A percentile compares a stretch with the other conserved stretches of the same genome.
These are phyloP conservation scores for Curvularia sp. DNA, from an alignment of 2,329 filamentous ascomycete species.

Conservation along the genomic window DNA sequence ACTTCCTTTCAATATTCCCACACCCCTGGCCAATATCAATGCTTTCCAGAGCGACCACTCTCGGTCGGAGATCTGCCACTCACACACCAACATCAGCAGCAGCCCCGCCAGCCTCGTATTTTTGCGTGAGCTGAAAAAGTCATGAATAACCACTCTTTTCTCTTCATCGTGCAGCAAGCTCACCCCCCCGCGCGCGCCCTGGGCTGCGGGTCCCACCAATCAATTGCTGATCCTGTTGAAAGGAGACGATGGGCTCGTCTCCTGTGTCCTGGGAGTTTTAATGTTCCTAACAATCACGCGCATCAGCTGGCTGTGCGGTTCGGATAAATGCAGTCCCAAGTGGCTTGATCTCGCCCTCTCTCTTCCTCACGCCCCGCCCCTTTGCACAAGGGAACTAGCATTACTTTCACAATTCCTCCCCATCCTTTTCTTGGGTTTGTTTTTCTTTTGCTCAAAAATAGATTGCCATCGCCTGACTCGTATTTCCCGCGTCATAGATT, in stretches of 20 bases:
- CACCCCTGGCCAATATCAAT: slow-evolving; percentile 1
- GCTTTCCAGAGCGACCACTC: background rate
- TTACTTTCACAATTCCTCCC: background rate
- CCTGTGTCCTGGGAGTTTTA: slow-evolving; percentile 23
- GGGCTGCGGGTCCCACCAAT: slow-evolving; percentile 15
- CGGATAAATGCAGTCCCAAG: background rate
- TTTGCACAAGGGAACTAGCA: background rate
- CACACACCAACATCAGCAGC: no score
- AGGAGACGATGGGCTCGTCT: slow-evolving; percentile 33
- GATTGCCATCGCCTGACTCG: background rate
- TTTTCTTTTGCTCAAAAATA: no score
- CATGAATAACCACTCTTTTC: slow-evolving; percentile 7
- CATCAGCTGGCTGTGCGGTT: no score
- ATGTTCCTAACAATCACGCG: slow-evolving; percentile 9
- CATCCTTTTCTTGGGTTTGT: no score
- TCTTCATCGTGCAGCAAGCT: slow-evolving; percentile 12
- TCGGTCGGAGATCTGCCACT: slow-evolving; percentile 1
- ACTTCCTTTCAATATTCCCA: slow-evolving; percentile 11
- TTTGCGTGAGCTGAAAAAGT: slow-evolving; percentile 11
- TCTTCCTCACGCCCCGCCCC: background rate
- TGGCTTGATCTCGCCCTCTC: background rate
- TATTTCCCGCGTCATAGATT: background rate
- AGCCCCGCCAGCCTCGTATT: slow-evolving; percentile 10
- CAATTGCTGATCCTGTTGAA: slow-evolving; percentile 19
- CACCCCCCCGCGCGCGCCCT: background rate